Conservation (phyloP, 176 grass and related monocot species). For the Carex littledalei region DNA sequence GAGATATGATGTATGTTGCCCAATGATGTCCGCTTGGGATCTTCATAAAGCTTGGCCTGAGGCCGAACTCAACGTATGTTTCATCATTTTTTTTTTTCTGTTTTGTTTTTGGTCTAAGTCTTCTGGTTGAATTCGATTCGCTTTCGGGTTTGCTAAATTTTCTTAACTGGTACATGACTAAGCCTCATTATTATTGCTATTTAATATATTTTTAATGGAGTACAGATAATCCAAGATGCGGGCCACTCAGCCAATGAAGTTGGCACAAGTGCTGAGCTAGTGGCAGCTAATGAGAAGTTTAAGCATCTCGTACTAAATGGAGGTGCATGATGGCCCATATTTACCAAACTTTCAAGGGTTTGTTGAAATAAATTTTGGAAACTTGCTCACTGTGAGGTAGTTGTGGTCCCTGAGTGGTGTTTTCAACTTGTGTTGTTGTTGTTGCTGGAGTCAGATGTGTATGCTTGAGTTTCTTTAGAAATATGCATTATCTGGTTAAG, state of each 20-base stretch:
- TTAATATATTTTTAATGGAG: not conserved
- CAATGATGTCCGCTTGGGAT: conserved; percentile 99
- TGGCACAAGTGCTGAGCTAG: conserved; percentile 53
- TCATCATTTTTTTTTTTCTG: not conserved
- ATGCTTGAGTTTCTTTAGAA: not conserved
- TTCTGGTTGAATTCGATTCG: not conserved
- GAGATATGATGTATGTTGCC: conserved; percentile 87
- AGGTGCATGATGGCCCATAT: conserved; percentile 5
- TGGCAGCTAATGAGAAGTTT: conserved; percentile 72
- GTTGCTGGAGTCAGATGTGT: not conserved
- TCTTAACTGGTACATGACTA: not conserved
- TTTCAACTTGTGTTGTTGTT: not conserved
- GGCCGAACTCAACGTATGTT: conserved; percentile 73
- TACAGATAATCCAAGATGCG: conserved; percentile 77
- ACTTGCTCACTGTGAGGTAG: not conserved
- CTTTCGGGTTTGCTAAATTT: not conserved
- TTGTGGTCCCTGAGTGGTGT: not conserved
- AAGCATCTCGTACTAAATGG: conserved; percentile 42
- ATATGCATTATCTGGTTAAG: not conserved
- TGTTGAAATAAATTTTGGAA: not conserved
- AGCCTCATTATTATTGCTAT: not conserved
- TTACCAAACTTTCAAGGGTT: not conserved
- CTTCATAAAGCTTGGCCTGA: conserved; percentile 98
- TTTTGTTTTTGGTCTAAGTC: not conserved
- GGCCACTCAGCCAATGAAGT: conserved; percentile 91